These are phyloP conservation scores for Spergularia bocconei DNA, from an alignment of 148 eudicot genomes.

Conservation along the genomic window DNA sequence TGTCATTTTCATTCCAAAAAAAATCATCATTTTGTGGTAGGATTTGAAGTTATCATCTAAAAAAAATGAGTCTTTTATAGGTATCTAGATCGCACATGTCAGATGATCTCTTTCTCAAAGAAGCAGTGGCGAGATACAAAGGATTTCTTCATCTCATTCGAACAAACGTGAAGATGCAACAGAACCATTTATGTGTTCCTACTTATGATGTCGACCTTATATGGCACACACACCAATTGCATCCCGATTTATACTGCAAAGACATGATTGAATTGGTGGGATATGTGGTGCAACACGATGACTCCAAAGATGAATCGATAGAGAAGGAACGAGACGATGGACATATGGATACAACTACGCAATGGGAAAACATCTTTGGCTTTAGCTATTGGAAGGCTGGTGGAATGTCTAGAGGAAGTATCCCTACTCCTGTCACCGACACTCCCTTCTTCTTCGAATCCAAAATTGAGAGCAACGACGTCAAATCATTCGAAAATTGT, in stretches of 20 bases:
- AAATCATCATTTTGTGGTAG: too few relatives aligned
- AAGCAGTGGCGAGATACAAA: slow-evolving; percentile 87
- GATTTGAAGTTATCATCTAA: too few relatives aligned
- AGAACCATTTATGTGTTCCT: slow-evolving; percentile 67
- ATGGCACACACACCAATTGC: slow-evolving; percentile 92
- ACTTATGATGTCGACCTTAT: slow-evolving; percentile 91
- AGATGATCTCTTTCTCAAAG: slow-evolving; percentile 57
- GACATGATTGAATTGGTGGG: slow-evolving; percentile 56
- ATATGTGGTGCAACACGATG: slow-evolving; percentile 85
- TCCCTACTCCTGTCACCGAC: slow-evolving; percentile 56
- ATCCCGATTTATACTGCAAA: slow-evolving; percentile 63
- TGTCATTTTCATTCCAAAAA: too few relatives aligned
- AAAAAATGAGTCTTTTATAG: slow-evolving; percentile 26
- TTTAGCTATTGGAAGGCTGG: slow-evolving; percentile 88
- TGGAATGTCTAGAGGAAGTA: slow-evolving; percentile 72
- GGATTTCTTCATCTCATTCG: slow-evolving; percentile 77
- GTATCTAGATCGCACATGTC: slow-evolving; percentile 66
- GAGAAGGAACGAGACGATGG: slow-evolving; percentile 73
- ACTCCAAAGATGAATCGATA: slow-evolving; percentile 74
- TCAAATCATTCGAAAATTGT: slow-evolving; percentile 18
- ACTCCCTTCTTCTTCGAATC: slow-evolving; percentile 34
- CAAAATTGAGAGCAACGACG: slow-evolving; percentile 29
- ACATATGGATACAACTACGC: slow-evolving; percentile 61
- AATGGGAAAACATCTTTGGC: slow-evolving; percentile 79
- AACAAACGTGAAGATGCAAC: slow-evolving; percentile 56